Conservation (phyloP, 1,284 basidiomycete genomes). For the Irpex rosettiformis region DNA sequence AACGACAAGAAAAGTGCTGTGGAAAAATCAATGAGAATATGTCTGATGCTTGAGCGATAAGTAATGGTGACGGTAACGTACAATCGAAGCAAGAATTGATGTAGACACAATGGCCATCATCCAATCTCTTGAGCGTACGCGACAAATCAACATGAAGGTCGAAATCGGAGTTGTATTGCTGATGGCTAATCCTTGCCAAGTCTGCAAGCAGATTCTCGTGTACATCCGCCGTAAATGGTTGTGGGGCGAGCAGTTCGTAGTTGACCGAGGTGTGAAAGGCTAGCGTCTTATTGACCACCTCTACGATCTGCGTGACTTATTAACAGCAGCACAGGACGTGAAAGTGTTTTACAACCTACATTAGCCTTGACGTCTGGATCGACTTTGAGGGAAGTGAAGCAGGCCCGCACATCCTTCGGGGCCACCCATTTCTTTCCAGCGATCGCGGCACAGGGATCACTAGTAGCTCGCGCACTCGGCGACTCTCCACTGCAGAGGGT, state of each 20-base stretch:
- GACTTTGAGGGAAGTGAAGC: slow-evolving; percentile 45
- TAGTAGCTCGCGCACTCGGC: slow-evolving; percentile 8
- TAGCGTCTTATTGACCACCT: slow-evolving; percentile 55
- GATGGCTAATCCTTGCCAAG: slow-evolving; percentile 42
- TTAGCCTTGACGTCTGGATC: slow-evolving; percentile 42
- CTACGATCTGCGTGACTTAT: slow-evolving; percentile 39
- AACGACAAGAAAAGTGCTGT: slow-evolving; percentile 47
- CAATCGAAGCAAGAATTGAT: slow-evolving; percentile 56
- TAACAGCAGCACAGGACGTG: slow-evolving; percentile 1
- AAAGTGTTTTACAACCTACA: slow-evolving; percentile 28
- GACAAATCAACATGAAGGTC: slow-evolving; percentile 53
- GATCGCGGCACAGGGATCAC: slow-evolving; percentile 48
- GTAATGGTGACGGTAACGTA: slow-evolving; percentile 23
- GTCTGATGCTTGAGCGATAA: background rate
- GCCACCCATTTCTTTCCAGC: slow-evolving; percentile 50
- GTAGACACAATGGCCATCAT: slow-evolving; percentile 57
- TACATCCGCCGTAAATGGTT: slow-evolving; percentile 51
- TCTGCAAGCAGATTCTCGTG: slow-evolving; percentile 52
- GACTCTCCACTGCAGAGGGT: background rate
- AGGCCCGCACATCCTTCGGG: slow-evolving; percentile 46
- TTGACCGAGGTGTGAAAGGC: slow-evolving; percentile 60
- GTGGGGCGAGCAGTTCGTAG: slow-evolving; percentile 51
- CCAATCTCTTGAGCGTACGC: slow-evolving; percentile 48
- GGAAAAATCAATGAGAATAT: background rate
- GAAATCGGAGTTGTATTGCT: slow-evolving; percentile 46